Evolutionary conservation across 1,284 basidiomycete genomes (phyloP).

Genomic region (Boletellus deceptivus): DNA sequence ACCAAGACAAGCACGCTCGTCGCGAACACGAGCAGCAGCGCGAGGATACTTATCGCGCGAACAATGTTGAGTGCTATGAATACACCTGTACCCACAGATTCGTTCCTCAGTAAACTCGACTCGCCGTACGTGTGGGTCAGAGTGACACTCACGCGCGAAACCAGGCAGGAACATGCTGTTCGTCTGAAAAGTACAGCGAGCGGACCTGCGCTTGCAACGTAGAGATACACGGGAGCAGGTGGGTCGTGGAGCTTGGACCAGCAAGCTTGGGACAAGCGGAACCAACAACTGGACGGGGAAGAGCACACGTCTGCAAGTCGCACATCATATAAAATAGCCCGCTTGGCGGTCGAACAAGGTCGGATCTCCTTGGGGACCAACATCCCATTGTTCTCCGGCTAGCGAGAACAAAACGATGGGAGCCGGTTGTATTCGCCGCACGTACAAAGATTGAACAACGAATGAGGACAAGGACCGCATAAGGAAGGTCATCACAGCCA

Average conservation of each 20-base stretch:
- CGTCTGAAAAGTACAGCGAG: conserved; percentile 7
- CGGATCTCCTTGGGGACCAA: conserved; percentile 27
- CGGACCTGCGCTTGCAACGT: conserved; percentile 27
- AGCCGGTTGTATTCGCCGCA: conserved; percentile 2
- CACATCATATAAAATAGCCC: conserved; percentile 8
- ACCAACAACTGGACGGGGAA: background rate
- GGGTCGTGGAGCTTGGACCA: conserved; percentile 26
- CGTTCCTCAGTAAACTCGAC: too few species aligned
- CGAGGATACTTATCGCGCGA: conserved; percentile 74
- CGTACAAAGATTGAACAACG: conserved; percentile 23
- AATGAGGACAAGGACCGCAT: conserved; percentile 18
- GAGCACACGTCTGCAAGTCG: background rate
- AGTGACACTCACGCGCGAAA: conserved; percentile 43
- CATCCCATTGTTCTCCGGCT: conserved; percentile 25
- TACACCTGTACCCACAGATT: conserved; percentile 40
- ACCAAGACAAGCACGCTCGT: conserved; percentile 80
- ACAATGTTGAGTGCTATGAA: conserved; percentile 80
- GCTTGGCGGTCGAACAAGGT: background rate
- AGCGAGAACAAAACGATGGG: conserved; percentile 4
- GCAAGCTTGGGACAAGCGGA: conserved; percentile 17
- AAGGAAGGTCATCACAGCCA: conserved; percentile 18
- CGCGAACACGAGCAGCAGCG: conserved; percentile 71
- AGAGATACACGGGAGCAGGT: conserved; percentile 3
- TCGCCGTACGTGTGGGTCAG: too few species aligned
- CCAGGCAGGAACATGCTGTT: conserved; percentile 41